Evolutionary conservation across 2,329 filamentous ascomycete species (phyloP), one percentile per base, ranked within the genome.

Genomic region (Paecilomyces sp.): DNA sequence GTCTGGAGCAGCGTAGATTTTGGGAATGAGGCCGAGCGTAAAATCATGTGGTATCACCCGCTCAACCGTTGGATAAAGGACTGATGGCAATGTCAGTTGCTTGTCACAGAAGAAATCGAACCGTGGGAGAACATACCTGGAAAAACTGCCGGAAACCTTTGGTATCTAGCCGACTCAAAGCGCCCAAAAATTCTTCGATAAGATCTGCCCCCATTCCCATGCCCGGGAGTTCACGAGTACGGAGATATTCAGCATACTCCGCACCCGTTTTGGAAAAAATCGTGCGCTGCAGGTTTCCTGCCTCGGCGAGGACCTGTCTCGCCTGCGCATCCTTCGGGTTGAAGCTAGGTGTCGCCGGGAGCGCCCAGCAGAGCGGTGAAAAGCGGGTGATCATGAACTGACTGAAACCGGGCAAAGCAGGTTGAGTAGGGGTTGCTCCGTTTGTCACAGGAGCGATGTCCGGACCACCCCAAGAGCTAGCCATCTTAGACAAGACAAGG

Each of bases 211-310:
- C 75, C 78, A 81, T 80, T 47, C 79, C 79, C 73, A 81, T 75
- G 11, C 74, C 73, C 25, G 76, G 77, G 55, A 81, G 62, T 63
- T 81, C 79, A 25, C 72, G 74, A 54, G 69, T 70, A 28, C 77
- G 73, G 36, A 81, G 69, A 65, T 77, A 81, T 36, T 75, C 71
- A 25, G 93, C 82, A 72, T 96, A 97, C 59, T 85, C 82, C 57
- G 89, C 85, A 28, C 94, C 94, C 12, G 91, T 93, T 79, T 97
- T 97, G 66, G 85, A 83, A 71, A 97, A 93, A 63, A 99, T 94
- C 36, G 85, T 88, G 75, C 94, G 91, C 75, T 99, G 92, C 61
- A 99, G 77, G 2, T 83, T 85, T 2, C 92, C 92, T 63, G 96
- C 91, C 78, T 99, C 94, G 58, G 86, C 87, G 47, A 99, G 83